These are phyloP conservation scores for Lecanicillium sp. DNA, from an alignment of 2,329 filamentous ascomycete species.

Conservation along the genomic window DNA sequence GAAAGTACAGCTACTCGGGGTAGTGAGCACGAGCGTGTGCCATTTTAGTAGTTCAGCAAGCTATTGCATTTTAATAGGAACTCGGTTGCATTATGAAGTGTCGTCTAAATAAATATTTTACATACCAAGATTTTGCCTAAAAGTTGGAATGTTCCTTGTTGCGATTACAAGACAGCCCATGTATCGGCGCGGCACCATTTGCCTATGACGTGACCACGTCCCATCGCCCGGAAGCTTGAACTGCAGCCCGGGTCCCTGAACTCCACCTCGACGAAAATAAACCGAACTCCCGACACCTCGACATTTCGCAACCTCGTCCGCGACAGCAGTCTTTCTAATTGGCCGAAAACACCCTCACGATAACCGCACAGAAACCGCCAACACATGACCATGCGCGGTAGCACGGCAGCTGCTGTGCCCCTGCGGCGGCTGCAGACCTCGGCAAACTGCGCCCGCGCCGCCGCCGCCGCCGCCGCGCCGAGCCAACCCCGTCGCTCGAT, in stretches of 20 bases:
- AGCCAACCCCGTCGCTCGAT: neutral
- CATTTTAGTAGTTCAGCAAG: too few relatives aligned
- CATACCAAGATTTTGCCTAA: too few relatives aligned
- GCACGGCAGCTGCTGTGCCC: conserved; percentile 13
- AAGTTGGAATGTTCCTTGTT: too few relatives aligned
- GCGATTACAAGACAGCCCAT: too few relatives aligned
- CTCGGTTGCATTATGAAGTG: neutral
- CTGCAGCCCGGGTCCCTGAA: conserved; percentile 6
- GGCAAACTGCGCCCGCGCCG: conserved; percentile 10
- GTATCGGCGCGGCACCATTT: too few relatives aligned
- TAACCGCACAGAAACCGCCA: neutral
- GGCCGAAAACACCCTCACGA: neutral
- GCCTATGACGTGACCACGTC: too few relatives aligned
- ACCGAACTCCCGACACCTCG: conserved; percentile 2
- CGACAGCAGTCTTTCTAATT: neutral
- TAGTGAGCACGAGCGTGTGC: too few relatives aligned
- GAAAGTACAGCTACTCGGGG: conserved; percentile 23
- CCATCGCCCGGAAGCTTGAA: too few relatives aligned
- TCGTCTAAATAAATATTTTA: too few relatives aligned
- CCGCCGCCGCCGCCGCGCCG: neutral
- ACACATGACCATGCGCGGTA: conserved; percentile 17
- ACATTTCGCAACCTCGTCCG: conserved; percentile 1
- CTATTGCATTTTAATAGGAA: neutral
- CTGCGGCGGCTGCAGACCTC: conserved; percentile 17
- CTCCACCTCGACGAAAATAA: conserved; percentile 10